Evolutionary conservation across 257 asterid species (phyloP), one percentile per base, ranked within the genome.

Genomic region (Thymus mandschuricus): DNA sequence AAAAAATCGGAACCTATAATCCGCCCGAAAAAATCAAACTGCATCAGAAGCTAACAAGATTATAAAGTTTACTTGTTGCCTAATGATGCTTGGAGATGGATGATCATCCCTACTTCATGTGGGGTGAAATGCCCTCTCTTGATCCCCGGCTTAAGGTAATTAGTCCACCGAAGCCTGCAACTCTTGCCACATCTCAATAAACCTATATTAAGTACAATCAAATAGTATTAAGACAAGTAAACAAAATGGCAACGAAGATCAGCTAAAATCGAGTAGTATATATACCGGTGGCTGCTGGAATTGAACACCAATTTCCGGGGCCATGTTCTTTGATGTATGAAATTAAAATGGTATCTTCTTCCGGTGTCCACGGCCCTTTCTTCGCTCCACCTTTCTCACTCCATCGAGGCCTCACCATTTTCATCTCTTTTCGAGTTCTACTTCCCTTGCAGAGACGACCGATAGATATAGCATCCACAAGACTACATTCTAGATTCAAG

Each of bases 301-400:
- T 95, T 1, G 90, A 77, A 69, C 91, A 78, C 97, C 97, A 91
- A 40, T 88, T 91, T 2, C 95, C 96, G 27, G 97, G 96, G 54
- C 97, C 97, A 72, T 88, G 89, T 80, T 88, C 86, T 75, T 87
- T 95, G 64, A 91, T 83, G 66, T 87, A 91, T 1, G 97, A 84
- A 12, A 88, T 91, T 52, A 91, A 76, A 68, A 91, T 76, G 75
- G 86, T 82, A 64, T 91, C 97, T 87, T 91, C 97, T 72, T 91
- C 92, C 4, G 97, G 97, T 66, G 97, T 91, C 97, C 97, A 91
- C 28, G 97, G 96, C 33, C 97, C 96, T 81, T 88, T 91, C 87
- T 88, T 91, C 80, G 88, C 81, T 13, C 95, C 96, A 48, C 70
- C 84, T 80, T 85, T 88, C 0, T 91, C 95, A 69, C 91, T 85